These are phyloP conservation scores for Begonia loranthoides DNA, from an alignment of 306 rosid genomes.

Conservation along the genomic window DNA sequence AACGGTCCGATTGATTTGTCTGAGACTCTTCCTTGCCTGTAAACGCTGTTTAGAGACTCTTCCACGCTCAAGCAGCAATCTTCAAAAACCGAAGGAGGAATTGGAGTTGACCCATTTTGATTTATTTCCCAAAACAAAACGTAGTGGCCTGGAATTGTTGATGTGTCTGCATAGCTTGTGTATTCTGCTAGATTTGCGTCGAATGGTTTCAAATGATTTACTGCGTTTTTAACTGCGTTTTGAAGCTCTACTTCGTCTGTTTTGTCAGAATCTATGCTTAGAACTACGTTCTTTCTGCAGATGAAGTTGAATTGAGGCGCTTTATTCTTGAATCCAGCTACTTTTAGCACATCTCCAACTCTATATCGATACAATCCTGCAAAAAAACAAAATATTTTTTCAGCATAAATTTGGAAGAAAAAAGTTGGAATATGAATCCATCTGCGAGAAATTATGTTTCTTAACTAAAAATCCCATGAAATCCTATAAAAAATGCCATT, in stretches of 20 bases:
- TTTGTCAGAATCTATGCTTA: conserved; percentile 4
- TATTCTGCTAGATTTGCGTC: conserved; percentile 4
- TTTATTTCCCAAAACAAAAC: conserved; percentile 2
- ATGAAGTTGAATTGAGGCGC: conserved; percentile 9
- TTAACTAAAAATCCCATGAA: too few species aligned
- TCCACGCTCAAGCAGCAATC: conserved; percentile 2
- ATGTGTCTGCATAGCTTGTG: conserved; percentile 4
- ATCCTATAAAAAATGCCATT: too few species aligned
- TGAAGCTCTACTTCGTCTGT: conserved; percentile 4
- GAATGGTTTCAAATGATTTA: conserved; percentile 2
- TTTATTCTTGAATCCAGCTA: conserved; percentile 5
- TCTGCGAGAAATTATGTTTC: too few species aligned
- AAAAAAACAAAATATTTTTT: neutral
- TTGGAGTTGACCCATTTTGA: conserved; percentile 3
- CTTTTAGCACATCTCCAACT: conserved; percentile 5
- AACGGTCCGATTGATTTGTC: conserved; percentile 5
- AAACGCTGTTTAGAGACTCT: conserved; percentile 3
- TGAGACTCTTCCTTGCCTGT: conserved; percentile 1
- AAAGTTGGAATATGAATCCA: neutral
- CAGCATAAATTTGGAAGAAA: neutral
- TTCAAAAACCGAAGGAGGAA: conserved; percentile 1
- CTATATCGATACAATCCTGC: conserved; percentile 2
- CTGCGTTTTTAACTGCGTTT: conserved; percentile 4
- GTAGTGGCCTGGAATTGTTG: conserved; percentile 2
- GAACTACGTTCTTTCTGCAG: conserved; percentile 3